phyloP scores from a whole-genome alignment of 345 rosid genomes.

The Ricinus communis region DNA sequence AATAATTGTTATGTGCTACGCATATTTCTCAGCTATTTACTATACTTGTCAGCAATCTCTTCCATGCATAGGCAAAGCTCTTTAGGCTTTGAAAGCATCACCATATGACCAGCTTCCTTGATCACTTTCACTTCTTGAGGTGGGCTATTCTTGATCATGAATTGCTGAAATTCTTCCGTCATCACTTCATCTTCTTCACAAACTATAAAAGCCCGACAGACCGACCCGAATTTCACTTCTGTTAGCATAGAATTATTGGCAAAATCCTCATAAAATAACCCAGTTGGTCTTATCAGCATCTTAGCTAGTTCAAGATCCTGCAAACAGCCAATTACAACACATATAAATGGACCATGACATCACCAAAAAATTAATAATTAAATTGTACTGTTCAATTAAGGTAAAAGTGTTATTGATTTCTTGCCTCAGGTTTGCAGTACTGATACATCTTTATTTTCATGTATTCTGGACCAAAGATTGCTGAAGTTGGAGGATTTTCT shows the following conservation, averaged over 20 bases:
- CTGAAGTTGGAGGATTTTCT: slow-evolving; percentile 24
- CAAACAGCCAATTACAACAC: neutral
- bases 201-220: slow-evolving; percentile 18
- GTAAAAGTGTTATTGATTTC: neutral
- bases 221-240: slow-evolving; percentile 25
- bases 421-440: slow-evolving; percentile 10
- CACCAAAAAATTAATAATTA: neutral
- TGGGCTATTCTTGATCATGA: slow-evolving; percentile 22
- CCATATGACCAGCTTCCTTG: slow-evolving; percentile 36
- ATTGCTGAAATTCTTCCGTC: slow-evolving; percentile 22
- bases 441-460: slow-evolving; percentile 3
- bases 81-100: slow-evolving; percentile 41
- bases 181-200: slow-evolving; percentile 25
- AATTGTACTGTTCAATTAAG: no score
- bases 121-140: slow-evolving; percentile 25
- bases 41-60: neutral
- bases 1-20: no score
- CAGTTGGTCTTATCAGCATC: slow-evolving; percentile 25
- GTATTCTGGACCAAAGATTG: slow-evolving; percentile 21
- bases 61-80: slow-evolving; percentile 19
- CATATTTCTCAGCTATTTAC: no score
- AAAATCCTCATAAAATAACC: slow-evolving; percentile 22
- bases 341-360: no score
- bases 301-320: slow-evolving; percentile 44
- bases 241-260: neutral